phyloP scores from a whole-genome alignment of 1,139 yeast genomes.

The Pichia sp. region DNA sequence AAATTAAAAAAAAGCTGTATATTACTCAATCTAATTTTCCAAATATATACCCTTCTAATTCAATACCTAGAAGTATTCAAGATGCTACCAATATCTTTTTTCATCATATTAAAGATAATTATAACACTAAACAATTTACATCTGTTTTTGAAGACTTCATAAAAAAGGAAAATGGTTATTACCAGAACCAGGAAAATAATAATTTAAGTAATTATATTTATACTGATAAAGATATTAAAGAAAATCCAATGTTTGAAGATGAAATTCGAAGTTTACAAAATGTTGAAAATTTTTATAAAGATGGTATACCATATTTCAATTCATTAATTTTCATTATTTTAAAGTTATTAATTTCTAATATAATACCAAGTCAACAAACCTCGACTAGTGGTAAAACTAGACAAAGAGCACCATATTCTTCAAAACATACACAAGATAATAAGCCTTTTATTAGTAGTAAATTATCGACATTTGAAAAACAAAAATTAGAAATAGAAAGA shows the following conservation, averaged over 20 bases:
- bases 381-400: constrained; percentile 13
- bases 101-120: constrained; percentile 57
- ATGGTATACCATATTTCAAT: constrained; percentile 48
- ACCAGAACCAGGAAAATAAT: constrained; percentile 15
- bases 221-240: constrained; percentile 19
- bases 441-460: constrained; percentile 15
- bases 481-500: constrained; percentile 49
- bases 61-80: constrained; percentile 64
- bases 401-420: constrained; percentile 13
- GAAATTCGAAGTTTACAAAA: constrained; percentile 45
- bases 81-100: constrained; percentile 71
- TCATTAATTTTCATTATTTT: constrained; percentile 59
- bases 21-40: constrained; percentile 81
- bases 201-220: constrained; percentile 12
- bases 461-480: constrained; percentile 25
- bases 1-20: constrained; percentile 67
- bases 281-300: constrained; percentile 55
- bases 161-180: constrained; percentile 59
- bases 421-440: constrained; percentile 4
- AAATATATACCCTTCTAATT: constrained; percentile 54
- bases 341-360: constrained; percentile 52
- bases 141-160: constrained; percentile 42
- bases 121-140: constrained; percentile 50
- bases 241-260: constrained; percentile 33
- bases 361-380: constrained; percentile 22